These are phyloP conservation scores for Astrephomene gubernaculifera DNA, from an alignment of 139 green algal species.

Conservation along the genomic window DNA sequence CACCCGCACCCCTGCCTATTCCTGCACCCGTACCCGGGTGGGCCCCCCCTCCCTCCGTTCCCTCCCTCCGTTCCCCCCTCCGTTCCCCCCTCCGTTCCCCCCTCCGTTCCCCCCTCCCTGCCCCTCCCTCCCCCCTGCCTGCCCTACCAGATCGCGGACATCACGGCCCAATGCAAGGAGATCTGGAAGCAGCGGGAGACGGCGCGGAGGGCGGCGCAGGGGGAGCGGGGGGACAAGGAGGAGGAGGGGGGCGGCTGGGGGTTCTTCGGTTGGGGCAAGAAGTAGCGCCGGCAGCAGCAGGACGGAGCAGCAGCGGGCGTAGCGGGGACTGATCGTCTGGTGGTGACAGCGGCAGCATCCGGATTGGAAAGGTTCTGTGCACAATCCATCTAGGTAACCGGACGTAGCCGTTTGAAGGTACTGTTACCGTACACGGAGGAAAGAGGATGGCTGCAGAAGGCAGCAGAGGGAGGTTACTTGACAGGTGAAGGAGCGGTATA, in stretches of 20 bases:
- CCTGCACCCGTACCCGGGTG: neutral
- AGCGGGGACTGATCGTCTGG: too few species aligned
- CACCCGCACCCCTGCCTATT: neutral
- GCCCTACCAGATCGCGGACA: constrained; percentile 14
- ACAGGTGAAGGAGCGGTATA: too few species aligned
- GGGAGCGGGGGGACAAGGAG: neutral
- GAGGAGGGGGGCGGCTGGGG: neutral
- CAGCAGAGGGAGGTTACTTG: too few species aligned
- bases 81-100: neutral
- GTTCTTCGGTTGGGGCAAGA: constrained; percentile 40
- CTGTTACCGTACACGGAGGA: too few species aligned
- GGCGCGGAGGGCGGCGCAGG: neutral
- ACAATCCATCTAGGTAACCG: too few species aligned
- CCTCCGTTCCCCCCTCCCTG: neutral
- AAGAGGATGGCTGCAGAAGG: too few species aligned
- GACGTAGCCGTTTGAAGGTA: too few species aligned
- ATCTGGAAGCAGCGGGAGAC: constrained; percentile 30
- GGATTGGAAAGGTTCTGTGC: too few species aligned
- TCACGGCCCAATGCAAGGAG: constrained; percentile 8
- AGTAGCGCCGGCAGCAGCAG: neutral
- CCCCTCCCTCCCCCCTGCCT: neutral
- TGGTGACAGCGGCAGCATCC: too few species aligned
- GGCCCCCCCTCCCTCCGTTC: neutral
- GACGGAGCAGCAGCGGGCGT: too few species aligned
- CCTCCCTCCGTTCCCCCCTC: neutral